Evolutionary conservation across 1,284 basidiomycete species (phyloP).

Genomic region (Pascua sp.): DNA sequence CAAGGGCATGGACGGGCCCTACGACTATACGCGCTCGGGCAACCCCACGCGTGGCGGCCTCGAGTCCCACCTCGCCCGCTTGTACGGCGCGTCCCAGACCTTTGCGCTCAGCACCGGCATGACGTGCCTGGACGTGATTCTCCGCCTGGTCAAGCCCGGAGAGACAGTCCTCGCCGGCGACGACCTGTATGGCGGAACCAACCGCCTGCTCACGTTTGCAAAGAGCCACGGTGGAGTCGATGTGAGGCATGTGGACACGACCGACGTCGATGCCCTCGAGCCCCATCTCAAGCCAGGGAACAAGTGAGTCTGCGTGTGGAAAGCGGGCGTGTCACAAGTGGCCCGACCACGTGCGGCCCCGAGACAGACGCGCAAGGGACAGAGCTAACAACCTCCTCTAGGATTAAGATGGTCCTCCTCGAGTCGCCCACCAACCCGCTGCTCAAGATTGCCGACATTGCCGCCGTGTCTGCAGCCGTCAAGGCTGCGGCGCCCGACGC

Average conservation of each 20-base stretch:
- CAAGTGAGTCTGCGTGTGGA: conserved; percentile 33
- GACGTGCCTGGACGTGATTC: conserved; percentile 94
- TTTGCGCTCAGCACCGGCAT: conserved; percentile 94
- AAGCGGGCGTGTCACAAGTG: not conserved
- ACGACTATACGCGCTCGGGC: conserved; percentile 92
- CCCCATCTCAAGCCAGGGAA: conserved; percentile 66
- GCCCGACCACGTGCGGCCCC: too few relatives aligned
- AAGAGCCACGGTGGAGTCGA: conserved; percentile 80
- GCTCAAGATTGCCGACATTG: conserved; percentile 90
- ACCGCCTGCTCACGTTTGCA: conserved; percentile 90
- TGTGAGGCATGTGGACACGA: conserved; percentile 94
- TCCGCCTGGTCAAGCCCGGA: conserved; percentile 88
- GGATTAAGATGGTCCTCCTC: conserved; percentile 78
- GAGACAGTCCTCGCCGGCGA: conserved; percentile 95
- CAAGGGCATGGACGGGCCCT: conserved; percentile 82
- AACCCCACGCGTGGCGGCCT: conserved; percentile 95
- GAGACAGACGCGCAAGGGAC: not conserved
- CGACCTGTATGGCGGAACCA: conserved; percentile 96
- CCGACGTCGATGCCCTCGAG: conserved; percentile 56
- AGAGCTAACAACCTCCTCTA: conserved; percentile 16
- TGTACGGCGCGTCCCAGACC: conserved; percentile 81
- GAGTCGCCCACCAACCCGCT: conserved; percentile 98
- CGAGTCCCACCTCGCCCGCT: conserved; percentile 91
- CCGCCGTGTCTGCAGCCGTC: conserved; percentile 71
- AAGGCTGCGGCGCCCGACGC: conserved; percentile 77